These are phyloP conservation scores for Pseudocercospora vitis DNA, from an alignment of 2,329 filamentous ascomycete genomes.

Conservation along the genomic window DNA sequence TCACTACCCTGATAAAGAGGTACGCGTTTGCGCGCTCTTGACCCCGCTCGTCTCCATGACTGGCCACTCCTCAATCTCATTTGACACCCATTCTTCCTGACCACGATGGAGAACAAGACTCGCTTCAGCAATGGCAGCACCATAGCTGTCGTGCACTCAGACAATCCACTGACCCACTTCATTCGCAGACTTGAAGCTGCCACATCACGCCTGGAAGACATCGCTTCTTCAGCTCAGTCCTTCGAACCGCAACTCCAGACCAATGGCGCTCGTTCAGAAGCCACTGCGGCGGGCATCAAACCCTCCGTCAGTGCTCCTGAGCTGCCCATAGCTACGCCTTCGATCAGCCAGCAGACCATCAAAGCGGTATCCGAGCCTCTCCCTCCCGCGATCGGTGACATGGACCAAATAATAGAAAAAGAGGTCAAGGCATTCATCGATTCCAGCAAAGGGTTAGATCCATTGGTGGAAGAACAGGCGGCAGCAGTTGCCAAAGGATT, in stretches of 20 bases:
- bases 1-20: conserved; percentile 98
- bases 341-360: conserved; percentile 33
- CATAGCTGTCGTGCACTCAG: conserved; percentile 21
- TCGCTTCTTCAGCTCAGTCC: conserved; percentile 69
- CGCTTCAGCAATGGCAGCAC: conserved; percentile 22
- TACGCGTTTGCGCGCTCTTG: conserved; percentile 41
- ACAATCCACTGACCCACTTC: conserved; percentile 51
- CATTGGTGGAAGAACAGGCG: conserved; percentile 66
- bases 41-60: background rate
- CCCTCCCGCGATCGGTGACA: conserved; percentile 80
- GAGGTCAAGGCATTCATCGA: conserved; percentile 77
- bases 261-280: conserved; percentile 20
- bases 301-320: conserved; percentile 39
- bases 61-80: no score
- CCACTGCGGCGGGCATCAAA: conserved; percentile 19
- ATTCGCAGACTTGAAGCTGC: conserved; percentile 85
- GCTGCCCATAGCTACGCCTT: conserved; percentile 26
- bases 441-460: conserved; percentile 74
- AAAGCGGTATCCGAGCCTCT: conserved; percentile 50
- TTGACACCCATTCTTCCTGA: no score
- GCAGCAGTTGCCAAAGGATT: conserved; percentile 65
- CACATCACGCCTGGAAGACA: conserved; percentile 93
- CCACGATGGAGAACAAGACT: conserved; percentile 18
- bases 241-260: conserved; percentile 47
- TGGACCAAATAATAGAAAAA: conserved; percentile 73